Evolutionary conservation across 2,329 filamentous ascomycete genomes (phyloP).

Genomic region (Colletotrichum noveboracense): DNA sequence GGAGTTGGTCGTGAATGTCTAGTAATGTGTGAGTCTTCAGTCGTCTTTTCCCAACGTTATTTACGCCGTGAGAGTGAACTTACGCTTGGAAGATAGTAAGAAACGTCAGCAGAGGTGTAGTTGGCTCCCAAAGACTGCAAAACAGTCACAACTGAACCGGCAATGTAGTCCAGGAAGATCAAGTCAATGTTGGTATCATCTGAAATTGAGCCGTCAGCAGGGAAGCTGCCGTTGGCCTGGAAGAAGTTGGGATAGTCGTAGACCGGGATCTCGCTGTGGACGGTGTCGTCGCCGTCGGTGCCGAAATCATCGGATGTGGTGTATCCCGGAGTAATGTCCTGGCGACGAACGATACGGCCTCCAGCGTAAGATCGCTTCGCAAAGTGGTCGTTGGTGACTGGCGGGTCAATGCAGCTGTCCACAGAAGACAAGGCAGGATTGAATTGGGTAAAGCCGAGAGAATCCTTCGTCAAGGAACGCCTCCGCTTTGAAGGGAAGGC

Average conservation of each 20-base stretch:
- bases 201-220: constrained; percentile 35
- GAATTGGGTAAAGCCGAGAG: neutral
- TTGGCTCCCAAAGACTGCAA: neutral
- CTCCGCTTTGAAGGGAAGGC: neutral
- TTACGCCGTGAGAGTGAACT: neutral
- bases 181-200: constrained; percentile 1
- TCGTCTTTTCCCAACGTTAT: accelerated
- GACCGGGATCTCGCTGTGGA: constrained; percentile 51
- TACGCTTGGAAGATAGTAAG: neutral
- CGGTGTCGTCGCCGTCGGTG: constrained; percentile 57
- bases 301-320: constrained; percentile 63
- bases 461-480: neutral
- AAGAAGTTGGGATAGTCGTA: constrained; percentile 56
- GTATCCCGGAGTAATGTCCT: constrained; percentile 53
- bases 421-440: neutral
- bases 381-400: constrained; percentile 5
- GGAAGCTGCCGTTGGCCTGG: constrained; percentile 54
- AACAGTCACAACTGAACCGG: neutral
- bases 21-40: accelerated
- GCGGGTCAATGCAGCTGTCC: constrained; percentile 1
- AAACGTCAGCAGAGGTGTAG: neutral
- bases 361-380: neutral
- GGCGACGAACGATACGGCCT: constrained; percentile 42
- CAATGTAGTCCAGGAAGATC: constrained; percentile 7
- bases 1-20: constrained; percentile 7